phyloP scores from a whole-genome alignment of 208 protist species.

The Crithidia bombi region DNA sequence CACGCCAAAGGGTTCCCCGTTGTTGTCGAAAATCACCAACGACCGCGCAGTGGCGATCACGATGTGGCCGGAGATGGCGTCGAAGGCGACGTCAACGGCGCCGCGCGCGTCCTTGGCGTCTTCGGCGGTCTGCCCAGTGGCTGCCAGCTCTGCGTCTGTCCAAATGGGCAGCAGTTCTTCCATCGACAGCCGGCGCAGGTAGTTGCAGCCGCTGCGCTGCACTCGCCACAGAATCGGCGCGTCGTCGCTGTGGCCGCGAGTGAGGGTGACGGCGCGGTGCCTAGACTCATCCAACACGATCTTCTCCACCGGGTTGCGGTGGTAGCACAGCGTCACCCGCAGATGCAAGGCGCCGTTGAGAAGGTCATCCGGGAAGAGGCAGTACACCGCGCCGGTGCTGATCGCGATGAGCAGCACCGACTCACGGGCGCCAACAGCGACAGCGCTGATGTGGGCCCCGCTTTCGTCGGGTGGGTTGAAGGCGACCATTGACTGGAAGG shows the following conservation, averaged over 20 bases:
- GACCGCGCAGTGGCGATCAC: conserved; percentile 59
- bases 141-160: not conserved
- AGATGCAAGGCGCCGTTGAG: conserved; percentile 37
- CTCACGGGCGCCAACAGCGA: conserved; percentile 64
- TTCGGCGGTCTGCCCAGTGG: conserved; percentile 5
- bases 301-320: conserved; percentile 64
- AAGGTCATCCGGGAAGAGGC: conserved; percentile 53
- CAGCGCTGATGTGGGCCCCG: conserved; percentile 56
- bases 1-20: conserved; percentile 63
- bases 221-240: conserved; percentile 79
- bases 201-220: conserved; percentile 47
- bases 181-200: conserved; percentile 52
- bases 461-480: conserved; percentile 53
- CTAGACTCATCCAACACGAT: conserved; percentile 45
- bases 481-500: conserved; percentile 60
- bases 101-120: conserved; percentile 9
- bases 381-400: conserved; percentile 73
- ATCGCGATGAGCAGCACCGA: conserved; percentile 65
- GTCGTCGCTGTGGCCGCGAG: conserved; percentile 47
- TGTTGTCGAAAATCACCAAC: conserved; percentile 81
- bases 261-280: conserved; percentile 72
- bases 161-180: conserved; percentile 26
- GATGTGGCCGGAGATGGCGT: conserved; percentile 46
- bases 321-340: conserved; percentile 63
- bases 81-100: conserved; percentile 58